Conservation (phyloP, 2,329 filamentous ascomycete species). For the Harringtonia lauricola region DNA sequence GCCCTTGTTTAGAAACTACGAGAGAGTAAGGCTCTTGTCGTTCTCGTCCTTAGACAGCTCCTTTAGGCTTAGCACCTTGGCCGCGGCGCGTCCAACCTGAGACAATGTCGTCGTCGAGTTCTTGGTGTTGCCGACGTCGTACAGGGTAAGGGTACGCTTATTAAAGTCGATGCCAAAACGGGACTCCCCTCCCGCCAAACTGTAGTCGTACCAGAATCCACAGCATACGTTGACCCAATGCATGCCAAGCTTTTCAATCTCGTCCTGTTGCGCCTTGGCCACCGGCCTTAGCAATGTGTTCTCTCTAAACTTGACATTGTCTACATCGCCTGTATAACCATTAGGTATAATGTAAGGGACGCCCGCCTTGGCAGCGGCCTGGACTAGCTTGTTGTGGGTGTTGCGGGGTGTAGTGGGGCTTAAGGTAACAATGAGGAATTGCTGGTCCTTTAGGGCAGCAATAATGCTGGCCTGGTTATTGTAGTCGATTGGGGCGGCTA, state of each 20-base stretch:
- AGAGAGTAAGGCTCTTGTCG: slow-evolving; percentile 22
- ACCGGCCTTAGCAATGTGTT: slow-evolving; percentile 28
- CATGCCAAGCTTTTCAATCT: neutral
- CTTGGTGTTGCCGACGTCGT: slow-evolving; percentile 42
- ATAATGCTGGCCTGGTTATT: slow-evolving; percentile 30
- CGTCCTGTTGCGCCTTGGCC: slow-evolving; percentile 19
- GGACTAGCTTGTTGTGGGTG: slow-evolving; percentile 36
- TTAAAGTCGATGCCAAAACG: slow-evolving; percentile 39
- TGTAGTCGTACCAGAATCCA: slow-evolving; percentile 44
- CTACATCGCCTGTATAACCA: slow-evolving; percentile 29
- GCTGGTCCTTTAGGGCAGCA: slow-evolving; percentile 38
- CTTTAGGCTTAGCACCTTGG: slow-evolving; percentile 32
- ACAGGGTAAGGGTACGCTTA: slow-evolving; percentile 29
- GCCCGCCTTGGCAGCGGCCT: slow-evolving; percentile 42
- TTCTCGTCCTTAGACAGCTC: slow-evolving; percentile 27
- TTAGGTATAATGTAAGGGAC: slow-evolving; percentile 47
- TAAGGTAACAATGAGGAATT: slow-evolving; percentile 46
- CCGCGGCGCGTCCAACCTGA: slow-evolving; percentile 43
- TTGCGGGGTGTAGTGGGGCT: slow-evolving; percentile 28
- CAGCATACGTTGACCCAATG: slow-evolving; percentile 25
- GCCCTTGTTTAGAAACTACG: slow-evolving; percentile 21
- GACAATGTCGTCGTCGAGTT: slow-evolving; percentile 47
- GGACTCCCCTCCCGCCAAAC: slow-evolving; percentile 21
- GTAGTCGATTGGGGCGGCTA: slow-evolving; percentile 32
- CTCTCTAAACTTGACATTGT: slow-evolving; percentile 17